Evolutionary conservation across 495 filamentous ascomycete species (phyloP).

Genomic region (Xeromyces bisporus): DNA sequence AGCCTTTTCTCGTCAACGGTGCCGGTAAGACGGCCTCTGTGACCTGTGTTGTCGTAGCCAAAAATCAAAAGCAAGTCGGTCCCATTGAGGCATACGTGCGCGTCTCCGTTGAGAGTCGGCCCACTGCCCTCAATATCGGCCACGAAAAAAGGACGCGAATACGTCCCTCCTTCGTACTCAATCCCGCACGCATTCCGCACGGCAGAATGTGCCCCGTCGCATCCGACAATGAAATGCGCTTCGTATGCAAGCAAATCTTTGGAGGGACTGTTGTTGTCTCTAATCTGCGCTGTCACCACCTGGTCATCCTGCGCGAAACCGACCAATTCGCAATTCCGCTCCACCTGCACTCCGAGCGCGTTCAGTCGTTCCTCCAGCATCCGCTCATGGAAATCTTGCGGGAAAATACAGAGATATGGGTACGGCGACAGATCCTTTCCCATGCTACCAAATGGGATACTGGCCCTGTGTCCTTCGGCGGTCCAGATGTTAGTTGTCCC

Average conservation of each 20-base stretch:
- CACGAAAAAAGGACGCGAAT: slow-evolving; percentile 18
- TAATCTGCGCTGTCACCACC: slow-evolving; percentile 13
- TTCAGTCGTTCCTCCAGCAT: slow-evolving; percentile 19
- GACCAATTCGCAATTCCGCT: slow-evolving; percentile 13
- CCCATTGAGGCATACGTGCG: slow-evolving; percentile 12
- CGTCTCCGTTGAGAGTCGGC: slow-evolving; percentile 19
- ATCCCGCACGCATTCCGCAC: slow-evolving; percentile 14
- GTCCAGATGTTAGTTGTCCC: slow-evolving; percentile 22
- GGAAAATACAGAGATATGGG: slow-evolving; percentile 14
- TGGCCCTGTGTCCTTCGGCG: slow-evolving; percentile 8
- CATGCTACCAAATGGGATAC: slow-evolving; percentile 11
- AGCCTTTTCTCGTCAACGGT: slow-evolving; percentile 7
- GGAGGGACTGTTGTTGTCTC: slow-evolving; percentile 1
- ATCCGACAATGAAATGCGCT: slow-evolving; percentile 19
- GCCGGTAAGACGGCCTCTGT: slow-evolving; percentile 12
- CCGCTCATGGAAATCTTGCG: slow-evolving; percentile 22
- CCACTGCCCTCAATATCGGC: slow-evolving; percentile 18
- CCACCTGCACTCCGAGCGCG: slow-evolving; percentile 14
- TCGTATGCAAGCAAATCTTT: slow-evolving; percentile 5
- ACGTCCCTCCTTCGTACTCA: slow-evolving; percentile 17
- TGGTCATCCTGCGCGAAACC: slow-evolving; percentile 11
- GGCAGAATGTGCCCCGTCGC: slow-evolving; percentile 19
- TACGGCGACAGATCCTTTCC: slow-evolving; percentile 18
- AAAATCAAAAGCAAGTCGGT: slow-evolving; percentile 15
- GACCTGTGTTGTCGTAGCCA: slow-evolving; percentile 9